Base-by-base conservation (phyloP, 2,329 filamentous ascomycete genomes). In the Phaeosphaeriaceae sp. region DNA sequence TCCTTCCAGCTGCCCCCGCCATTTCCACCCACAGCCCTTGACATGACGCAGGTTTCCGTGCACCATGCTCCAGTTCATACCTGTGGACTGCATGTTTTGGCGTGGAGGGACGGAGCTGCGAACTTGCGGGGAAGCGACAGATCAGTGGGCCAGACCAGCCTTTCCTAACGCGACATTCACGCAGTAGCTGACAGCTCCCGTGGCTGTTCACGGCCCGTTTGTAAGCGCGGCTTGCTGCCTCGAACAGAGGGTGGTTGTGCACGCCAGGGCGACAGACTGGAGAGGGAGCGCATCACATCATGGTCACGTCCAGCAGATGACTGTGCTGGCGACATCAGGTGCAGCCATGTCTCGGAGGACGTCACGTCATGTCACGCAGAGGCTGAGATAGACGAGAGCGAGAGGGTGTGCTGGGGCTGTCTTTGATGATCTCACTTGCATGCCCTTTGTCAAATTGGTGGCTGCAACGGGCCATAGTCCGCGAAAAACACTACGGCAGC, bases 391-490 rank as follows among this genome's bases (percentile, higher is more conserved):
- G 46, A 54, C 41, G 31, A 57, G 55, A 62, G n/a, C n/a, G n/a
- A n/a, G 21, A 10, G 1, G 15, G 19, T 6, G 33, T 60, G 62
- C 55, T 57, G n/a, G 48, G 42, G 48, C 17, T 31, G 53, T 54
- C 55, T 61, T 58, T 63, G 60, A 67, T 67, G 48, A 65, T 65
- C 60, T 65, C 64, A 62, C 64, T 40, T 56, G 56, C 57, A 57
- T 53, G 58, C 50, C n/a, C 57, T 53, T 58, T 50, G 42, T 51
- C 56, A 50, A 46, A 50, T 57, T 57, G 54, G 49, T 54, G 48
- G 51, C 42, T 48, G 55, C 51, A 45, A 54, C 52, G 49, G 50
- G 53, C 59, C 47, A 55, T 61, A 53, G 52, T 65, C 63, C 61
- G 58, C 58, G 36, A 53, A 41, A 51, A 15, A n/a, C 53, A 57